Base-by-base conservation (phyloP, 768 basidiomycete genomes). In the Russula sp. region DNA sequence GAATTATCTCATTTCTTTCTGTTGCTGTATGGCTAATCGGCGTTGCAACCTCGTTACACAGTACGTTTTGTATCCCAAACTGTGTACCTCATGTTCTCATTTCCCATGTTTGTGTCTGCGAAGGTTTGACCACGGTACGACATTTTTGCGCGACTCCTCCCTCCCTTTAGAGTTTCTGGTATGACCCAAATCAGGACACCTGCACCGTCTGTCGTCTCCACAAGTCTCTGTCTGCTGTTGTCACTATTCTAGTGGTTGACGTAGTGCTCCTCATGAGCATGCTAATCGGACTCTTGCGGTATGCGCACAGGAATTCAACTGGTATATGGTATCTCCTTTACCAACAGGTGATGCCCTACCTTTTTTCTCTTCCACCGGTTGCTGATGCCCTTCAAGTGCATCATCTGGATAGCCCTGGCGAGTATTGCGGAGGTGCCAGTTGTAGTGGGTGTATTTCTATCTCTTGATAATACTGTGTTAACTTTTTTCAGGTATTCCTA, bases 401-500 rank as follows among this genome's bases (percentile, higher is more conserved):
- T 47, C 20, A 47, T 47, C 20, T 47, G 45, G 45, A 47, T 47
- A n/a, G 45, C 20, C 20, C 6, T 47, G 20, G 45, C 45, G 9
- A 6, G n/a, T 9, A 1, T 47, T 20, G 45, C 45, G 0, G 45
- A 47, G 8, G n/a, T 47, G 9, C 45, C n/a, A 22, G 4, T 9
- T 47, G 40, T 52, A 32, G 58, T 59, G 6, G n/a, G 58, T 51
- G n/a, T 11, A 1, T 20, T 22, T 35, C 50, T 4, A 0, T 31
- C 8, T 3, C 44, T 35, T 44, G 14, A 34, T 27, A 18, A 3
- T n/a, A 35, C 6, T 5, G n/a, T n/a, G 18, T 9, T 48, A 49
- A 18, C 27, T 4, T 34, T 9, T 27, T 45, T 22, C n/a, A 63
- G 62, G 31, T 63, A n/a, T 59, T 63, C 45, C 32, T 63, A 9